phyloP scores from a whole-genome alignment of 1,284 basidiomycete species.

The Ustilago lituana region DNA sequence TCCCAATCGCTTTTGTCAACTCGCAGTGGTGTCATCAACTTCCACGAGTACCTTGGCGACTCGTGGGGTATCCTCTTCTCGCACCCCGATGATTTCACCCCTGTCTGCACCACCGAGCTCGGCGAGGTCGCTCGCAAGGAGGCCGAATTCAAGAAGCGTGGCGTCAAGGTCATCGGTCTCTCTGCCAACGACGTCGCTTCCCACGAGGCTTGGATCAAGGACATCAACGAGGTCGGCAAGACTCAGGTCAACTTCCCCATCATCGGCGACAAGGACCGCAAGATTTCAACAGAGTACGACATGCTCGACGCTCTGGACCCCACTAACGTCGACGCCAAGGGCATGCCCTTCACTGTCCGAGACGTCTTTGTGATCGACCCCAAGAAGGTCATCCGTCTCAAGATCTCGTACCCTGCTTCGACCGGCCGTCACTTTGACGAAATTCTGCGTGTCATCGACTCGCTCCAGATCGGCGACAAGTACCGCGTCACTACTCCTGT shows the following conservation, averaged over 20 bases:
- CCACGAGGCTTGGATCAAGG: constrained; percentile 89
- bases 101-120: constrained; percentile 82
- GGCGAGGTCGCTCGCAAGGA: constrained; percentile 89
- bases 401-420: constrained; percentile 77
- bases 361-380: constrained; percentile 67
- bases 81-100: constrained; percentile 79
- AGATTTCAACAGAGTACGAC: constrained; percentile 74
- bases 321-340: constrained; percentile 92
- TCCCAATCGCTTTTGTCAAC: no score
- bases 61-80: constrained; percentile 76
- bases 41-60: constrained; percentile 89
- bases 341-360: constrained; percentile 74
- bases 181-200: constrained; percentile 85
- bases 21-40: constrained; percentile 69
- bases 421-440: constrained; percentile 76
- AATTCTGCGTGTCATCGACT: constrained; percentile 83
- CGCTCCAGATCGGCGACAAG: constrained; percentile 87
- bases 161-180: constrained; percentile 80
- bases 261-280: constrained; percentile 90
- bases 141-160: constrained; percentile 84
- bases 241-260: constrained; percentile 90
- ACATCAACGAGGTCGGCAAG: constrained; percentile 79
- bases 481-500: constrained; percentile 74
- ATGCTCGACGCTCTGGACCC: constrained; percentile 96
- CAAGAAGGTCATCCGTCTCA: constrained; percentile 73